A percentile compares a stretch with the other conserved stretches of the same genome.
Conservation (phyloP, 1,284 basidiomycete species). For the Cutaneotrichosporon mucoides region DNA sequence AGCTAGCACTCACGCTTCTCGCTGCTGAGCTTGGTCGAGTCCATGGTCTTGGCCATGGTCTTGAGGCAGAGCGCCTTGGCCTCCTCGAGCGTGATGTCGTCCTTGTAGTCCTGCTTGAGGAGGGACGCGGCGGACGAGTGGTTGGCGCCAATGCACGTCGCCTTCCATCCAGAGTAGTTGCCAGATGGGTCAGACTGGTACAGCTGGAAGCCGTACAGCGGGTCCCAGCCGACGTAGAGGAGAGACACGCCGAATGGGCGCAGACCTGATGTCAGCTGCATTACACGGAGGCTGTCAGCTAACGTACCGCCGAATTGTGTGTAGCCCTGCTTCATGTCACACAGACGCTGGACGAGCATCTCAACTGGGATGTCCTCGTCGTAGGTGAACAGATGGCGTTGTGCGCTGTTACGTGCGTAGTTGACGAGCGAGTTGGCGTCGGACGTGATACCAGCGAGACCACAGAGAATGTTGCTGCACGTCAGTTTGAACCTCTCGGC, state of each 20-base stretch:
- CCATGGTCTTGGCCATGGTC: constrained; percentile 99
- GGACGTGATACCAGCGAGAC: constrained; percentile 92
- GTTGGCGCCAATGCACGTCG: constrained; percentile 95
- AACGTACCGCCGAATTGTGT: constrained; percentile 88
- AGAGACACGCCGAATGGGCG: constrained; percentile 97
- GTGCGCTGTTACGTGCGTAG: constrained; percentile 85
- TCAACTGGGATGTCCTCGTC: constrained; percentile 99
- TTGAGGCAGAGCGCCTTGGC: constrained; percentile 87
- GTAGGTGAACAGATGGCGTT: constrained; percentile 81
- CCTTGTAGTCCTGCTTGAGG: constrained; percentile 98
- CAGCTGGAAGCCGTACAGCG: constrained; percentile 92
- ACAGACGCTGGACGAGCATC: constrained; percentile 85
- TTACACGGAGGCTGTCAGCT: not conserved
- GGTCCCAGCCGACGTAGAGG: constrained; percentile 93
- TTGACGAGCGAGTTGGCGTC: constrained; percentile 98
- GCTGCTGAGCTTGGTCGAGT: constrained; percentile 90
- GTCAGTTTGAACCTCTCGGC: no score
- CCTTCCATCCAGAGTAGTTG: constrained; percentile 99
- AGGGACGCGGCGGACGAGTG: constrained; percentile 64
- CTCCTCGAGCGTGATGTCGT: constrained; percentile 82
- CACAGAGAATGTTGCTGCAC: constrained; percentile 84
- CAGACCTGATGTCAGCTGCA: constrained; percentile 59
- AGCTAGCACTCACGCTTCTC: constrained; percentile 71
- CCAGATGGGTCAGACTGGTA: constrained; percentile 98
- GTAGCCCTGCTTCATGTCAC: constrained; percentile 98